These are phyloP conservation scores for Dichotomocladium elegans DNA, from an alignment of 371 early-diverging fungal genomes.

Conservation along the genomic window DNA sequence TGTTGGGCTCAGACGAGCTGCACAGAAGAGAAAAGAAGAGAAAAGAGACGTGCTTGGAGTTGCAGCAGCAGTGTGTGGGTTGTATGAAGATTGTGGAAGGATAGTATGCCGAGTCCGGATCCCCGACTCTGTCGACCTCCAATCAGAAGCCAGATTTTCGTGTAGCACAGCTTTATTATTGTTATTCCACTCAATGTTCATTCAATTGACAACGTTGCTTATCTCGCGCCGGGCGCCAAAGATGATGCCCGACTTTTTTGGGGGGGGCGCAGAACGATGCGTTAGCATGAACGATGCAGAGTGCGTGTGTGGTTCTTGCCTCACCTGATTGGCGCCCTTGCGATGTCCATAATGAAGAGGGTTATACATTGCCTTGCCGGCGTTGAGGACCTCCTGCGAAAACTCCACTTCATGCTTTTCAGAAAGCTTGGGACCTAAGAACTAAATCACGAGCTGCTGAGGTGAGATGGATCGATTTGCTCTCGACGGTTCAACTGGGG, in stretches of 20 bases:
- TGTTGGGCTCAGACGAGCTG: no score
- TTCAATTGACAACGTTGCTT: neutral
- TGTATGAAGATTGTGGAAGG: no score
- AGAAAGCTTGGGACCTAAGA: slow-evolving; percentile 74
- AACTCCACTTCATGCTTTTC: slow-evolving; percentile 66
- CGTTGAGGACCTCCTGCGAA: slow-evolving; percentile 61
- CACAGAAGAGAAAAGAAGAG: no score
- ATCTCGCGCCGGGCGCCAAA: slow-evolving; percentile 52
- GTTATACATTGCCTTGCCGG: slow-evolving; percentile 53
- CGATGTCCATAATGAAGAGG: slow-evolving; percentile 58
- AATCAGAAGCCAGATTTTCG: no score
- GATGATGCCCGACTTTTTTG: slow-evolving; percentile 43
- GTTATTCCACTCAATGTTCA: no score
- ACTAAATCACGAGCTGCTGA: slow-evolving; percentile 28
- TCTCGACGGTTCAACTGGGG: neutral
- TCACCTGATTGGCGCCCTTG: slow-evolving; percentile 54
- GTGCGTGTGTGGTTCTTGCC: neutral
- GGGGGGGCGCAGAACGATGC: no score
- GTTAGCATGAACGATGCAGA: neutral
- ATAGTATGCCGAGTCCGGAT: no score
- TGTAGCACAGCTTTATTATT: neutral
- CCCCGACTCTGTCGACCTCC: no score
- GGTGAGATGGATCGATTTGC: neutral
- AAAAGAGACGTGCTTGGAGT: no score
- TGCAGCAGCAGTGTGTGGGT: no score